Conservation (phyloP, 768 basidiomycete genomes). For the Hysterangium stoloniferum region DNA sequence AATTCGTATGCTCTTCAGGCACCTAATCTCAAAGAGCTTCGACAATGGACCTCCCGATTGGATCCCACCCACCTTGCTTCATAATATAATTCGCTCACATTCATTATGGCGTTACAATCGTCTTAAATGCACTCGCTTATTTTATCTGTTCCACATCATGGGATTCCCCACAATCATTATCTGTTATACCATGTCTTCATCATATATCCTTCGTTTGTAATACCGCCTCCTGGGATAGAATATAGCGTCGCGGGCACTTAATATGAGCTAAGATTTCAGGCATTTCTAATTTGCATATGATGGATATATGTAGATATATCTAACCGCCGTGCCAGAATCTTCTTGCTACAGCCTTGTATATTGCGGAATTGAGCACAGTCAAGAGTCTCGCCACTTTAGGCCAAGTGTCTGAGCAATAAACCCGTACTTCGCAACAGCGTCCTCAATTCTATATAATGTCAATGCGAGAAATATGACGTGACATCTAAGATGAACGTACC, state of each 20-base stretch:
- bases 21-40: conserved; percentile 71
- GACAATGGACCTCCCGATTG: conserved; percentile 76
- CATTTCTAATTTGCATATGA: too few relatives aligned
- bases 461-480: background rate
- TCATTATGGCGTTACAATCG: conserved; percentile 1
- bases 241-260: too few relatives aligned
- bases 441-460: conserved; percentile 48
- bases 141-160: background rate
- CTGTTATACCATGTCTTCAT: conserved; percentile 3
- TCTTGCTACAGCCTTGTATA: too few relatives aligned
- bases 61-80: conserved; percentile 67
- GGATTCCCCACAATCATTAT: background rate
- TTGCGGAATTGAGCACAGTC: too few relatives aligned
- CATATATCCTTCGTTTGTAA: conserved; percentile 1
- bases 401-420: conserved; percentile 66
- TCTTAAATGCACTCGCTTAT: background rate
- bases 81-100: conserved; percentile 19
- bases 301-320: background rate
- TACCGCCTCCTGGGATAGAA: too few relatives aligned
- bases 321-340: background rate
- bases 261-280: too few relatives aligned
- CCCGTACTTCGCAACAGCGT: conserved; percentile 70
- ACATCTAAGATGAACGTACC: conserved; percentile 28
- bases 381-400: conserved; percentile 30
- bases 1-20: conserved; percentile 90